Percentiles rank a stretch among this genome's conserved stretches.
These are phyloP conservation scores for Fusarium longipes DNA, from an alignment of 2,329 filamentous ascomycete genomes.

Conservation along the genomic window DNA sequence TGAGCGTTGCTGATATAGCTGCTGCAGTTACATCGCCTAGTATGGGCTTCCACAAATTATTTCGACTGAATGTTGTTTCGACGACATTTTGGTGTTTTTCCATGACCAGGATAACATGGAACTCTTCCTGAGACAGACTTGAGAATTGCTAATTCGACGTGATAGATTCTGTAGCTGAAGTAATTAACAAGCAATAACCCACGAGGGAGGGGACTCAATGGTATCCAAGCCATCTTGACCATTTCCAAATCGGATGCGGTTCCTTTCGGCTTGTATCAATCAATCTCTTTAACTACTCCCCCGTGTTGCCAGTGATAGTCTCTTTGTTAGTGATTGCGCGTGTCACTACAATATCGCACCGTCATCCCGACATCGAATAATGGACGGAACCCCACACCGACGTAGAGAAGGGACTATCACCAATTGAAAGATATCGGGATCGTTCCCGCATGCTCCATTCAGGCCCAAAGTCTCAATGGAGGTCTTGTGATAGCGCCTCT, in stretches of 20 bases:
- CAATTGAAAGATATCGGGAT: constrained; percentile 23
- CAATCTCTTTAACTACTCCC: neutral
- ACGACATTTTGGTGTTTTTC: constrained; percentile 27
- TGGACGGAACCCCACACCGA: constrained; percentile 24
- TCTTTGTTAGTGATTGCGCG: neutral
- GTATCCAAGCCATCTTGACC: neutral
- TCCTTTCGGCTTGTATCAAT: neutral
- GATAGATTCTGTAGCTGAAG: neutral
- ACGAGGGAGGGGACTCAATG: neutral
- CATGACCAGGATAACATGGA: neutral
- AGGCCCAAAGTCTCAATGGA: neutral
- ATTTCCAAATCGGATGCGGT: neutral
- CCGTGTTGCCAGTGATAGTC: neutral
- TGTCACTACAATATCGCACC: neutral
- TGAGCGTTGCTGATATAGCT: constrained; percentile 44
- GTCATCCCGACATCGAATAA: constrained; percentile 4
- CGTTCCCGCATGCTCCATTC: constrained; percentile 21
- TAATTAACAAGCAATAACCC: neutral
- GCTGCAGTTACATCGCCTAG: constrained; percentile 44
- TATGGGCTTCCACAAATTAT: constrained; percentile 33
- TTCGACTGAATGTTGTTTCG: constrained; percentile 2
- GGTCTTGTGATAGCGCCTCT: constrained; percentile 23
- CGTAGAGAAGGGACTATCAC: neutral
- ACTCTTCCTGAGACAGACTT: fast-evolving
- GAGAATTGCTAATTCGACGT: neutral